These are phyloP conservation scores for Triticum monococcum DNA, from an alignment of 176 grass and related monocot species.

Conservation along the genomic window DNA sequence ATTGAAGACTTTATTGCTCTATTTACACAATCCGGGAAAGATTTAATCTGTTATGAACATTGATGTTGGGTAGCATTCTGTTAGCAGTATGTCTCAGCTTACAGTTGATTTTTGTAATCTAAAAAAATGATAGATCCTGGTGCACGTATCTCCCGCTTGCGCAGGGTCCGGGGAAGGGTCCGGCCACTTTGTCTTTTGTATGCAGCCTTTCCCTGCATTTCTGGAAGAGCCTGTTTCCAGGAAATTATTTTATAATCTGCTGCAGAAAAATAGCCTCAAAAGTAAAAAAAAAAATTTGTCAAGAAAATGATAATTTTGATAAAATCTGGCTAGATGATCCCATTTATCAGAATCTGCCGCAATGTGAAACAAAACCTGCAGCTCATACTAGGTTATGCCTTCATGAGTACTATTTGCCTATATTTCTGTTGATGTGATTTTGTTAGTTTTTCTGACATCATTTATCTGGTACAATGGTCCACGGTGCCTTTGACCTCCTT, in stretches of 20 bases:
- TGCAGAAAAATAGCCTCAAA: background rate
- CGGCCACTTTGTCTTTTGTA: no score
- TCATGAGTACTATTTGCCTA: background rate
- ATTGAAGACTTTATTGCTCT: background rate
- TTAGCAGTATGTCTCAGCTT: background rate
- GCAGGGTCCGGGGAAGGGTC: no score
- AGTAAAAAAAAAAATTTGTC: background rate
- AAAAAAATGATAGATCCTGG: no score
- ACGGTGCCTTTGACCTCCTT: background rate
- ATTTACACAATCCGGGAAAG: background rate
- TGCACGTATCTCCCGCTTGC: no score
- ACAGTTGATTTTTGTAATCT: background rate
- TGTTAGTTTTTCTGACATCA: background rate
- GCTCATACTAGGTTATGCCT: background rate
- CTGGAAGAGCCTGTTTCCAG: no score
- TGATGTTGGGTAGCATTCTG: background rate
- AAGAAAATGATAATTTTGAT: background rate
- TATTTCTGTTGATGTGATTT: slow-evolving; percentile 6
- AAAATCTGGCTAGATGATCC: background rate
- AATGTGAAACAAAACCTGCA: background rate
- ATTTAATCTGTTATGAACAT: background rate
- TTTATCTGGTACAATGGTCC: slow-evolving; percentile 6
- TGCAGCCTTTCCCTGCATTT: no score
- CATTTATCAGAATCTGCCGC: background rate
- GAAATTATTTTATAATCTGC: background rate